Evolutionary conservation across 495 filamentous ascomycete genomes (phyloP).

Genomic region (Immersiella caudata): DNA sequence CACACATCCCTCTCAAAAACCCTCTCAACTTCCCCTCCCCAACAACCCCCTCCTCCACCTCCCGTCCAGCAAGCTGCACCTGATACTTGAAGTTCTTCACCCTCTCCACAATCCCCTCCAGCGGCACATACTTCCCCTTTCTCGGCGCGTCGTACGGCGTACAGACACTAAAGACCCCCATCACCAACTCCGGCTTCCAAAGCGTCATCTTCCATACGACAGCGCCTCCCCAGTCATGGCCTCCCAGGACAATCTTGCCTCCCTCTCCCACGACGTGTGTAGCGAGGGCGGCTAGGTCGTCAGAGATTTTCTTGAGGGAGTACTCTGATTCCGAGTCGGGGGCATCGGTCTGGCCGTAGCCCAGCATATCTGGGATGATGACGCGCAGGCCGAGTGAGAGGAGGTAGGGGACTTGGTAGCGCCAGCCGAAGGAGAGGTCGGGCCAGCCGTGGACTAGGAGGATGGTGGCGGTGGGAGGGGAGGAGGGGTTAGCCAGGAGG

Average conservation of each 20-base stretch:
- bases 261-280: conserved; percentile 11
- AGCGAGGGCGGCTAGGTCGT: conserved; percentile 56
- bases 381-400: conserved; percentile 63
- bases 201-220: conserved; percentile 65
- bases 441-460: conserved; percentile 63
- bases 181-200: conserved; percentile 71
- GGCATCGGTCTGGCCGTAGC: conserved; percentile 71
- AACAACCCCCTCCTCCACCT: conserved; percentile 63
- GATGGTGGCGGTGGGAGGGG: conserved; percentile 57
- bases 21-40: conserved; percentile 58
- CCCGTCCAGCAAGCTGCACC: conserved; percentile 68
- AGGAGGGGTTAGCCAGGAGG: conserved; percentile 61
- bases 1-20: conserved; percentile 69
- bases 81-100: conserved; percentile 84
- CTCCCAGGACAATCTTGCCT: conserved; percentile 52
- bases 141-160: conserved; percentile 67
- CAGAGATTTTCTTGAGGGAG: conserved; percentile 63
- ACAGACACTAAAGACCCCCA: conserved; percentile 75
- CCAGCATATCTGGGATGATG: conserved; percentile 53
- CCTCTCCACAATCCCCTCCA: conserved; percentile 58
- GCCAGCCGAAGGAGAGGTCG: conserved; percentile 75
- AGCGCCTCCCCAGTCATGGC: conserved; percentile 73
- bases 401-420: conserved; percentile 77
- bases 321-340: conserved; percentile 56
- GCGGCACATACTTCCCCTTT: conserved; percentile 42